These are phyloP conservation scores for Cutaneotrichosporon cavernicola DNA, from an alignment of 1,284 basidiomycete species.

Conservation along the genomic window DNA sequence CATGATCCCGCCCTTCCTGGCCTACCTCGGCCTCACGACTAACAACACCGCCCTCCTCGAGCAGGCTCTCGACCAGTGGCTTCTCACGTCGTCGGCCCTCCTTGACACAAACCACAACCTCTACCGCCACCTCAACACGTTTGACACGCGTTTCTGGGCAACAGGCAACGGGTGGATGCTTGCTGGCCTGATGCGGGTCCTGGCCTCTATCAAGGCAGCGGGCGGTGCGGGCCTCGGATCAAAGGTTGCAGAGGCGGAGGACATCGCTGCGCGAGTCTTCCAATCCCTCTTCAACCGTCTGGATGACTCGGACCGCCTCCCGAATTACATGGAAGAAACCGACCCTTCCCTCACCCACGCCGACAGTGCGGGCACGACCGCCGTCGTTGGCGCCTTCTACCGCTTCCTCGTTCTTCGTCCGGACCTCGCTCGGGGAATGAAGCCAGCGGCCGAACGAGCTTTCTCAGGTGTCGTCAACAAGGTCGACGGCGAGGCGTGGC, in stretches of 20 bases:
- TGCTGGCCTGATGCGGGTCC: conserved; percentile 29
- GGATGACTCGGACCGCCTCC: conserved; percentile 38
- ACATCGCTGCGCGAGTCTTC: conserved; percentile 53
- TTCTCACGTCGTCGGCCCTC: conserved; percentile 55
- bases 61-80: conserved; percentile 58
- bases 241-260: conserved; percentile 57
- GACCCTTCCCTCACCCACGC: conserved; percentile 17
- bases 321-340: conserved; percentile 36
- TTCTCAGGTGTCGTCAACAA: conserved; percentile 36
- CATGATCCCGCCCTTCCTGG: conserved; percentile 65
- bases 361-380: conserved; percentile 39
- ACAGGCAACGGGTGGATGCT: conserved; percentile 54
- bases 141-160: conserved; percentile 60
- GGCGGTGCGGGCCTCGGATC: conserved; percentile 12
- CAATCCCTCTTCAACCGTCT: conserved; percentile 54
- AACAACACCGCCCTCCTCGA: conserved; percentile 55
- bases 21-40: conserved; percentile 58
- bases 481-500: conserved; percentile 30
- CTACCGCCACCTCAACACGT: conserved; percentile 58
- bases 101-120: conserved; percentile 46
- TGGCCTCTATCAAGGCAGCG: conserved; percentile 27
- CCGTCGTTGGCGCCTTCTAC: conserved; percentile 41
- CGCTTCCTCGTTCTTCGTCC: conserved; percentile 31
- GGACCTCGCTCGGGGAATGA: conserved; percentile 14
- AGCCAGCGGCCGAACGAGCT: conserved; percentile 26